Base-by-base conservation (phyloP, 1,139 yeast genomes). In the Pneumocystis sp. region DNA sequence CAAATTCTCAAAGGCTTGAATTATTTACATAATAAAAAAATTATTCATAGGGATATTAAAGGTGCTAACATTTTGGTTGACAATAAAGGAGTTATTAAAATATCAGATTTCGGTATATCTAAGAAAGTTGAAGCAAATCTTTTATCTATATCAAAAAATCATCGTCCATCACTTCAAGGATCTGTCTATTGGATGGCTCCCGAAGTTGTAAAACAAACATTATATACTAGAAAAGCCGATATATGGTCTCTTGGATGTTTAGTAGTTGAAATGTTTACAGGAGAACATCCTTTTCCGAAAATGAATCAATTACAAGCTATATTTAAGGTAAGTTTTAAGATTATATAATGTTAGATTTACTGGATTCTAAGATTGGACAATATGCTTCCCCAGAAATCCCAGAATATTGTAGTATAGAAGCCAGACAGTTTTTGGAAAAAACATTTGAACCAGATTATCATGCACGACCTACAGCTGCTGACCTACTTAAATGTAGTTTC, bases 181-280 rank as follows among this genome's bases (percentile, higher is more conserved):
- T 88, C 96, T 6, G 96, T 90, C 0, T 91, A 86, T 73, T 91
- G 97, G 97, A 91, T 91, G 97, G 96, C 97, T 0, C 97, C 97
- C 0, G 97, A 91, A 74, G 96, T 91, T 17, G 96, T 90, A 17
- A 88, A 89, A 72, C 96, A 90, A 73, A 85, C 89, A 0, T 88
- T 93, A 0, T 88, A 89, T 67, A 90, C 96, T 4, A 84, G 87
- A 64, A 89, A 88, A 73, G 96, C 96, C 0, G 97, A 91, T 74
- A 89, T 91, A 40, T 91, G 97, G 97, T 88, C 96, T 0, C 87
- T 91, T 4, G 97, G 96, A 0, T 89, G 97, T 74, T 80, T 91
- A 42, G 83, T 90, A 25, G 85, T 91, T 40, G 97, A 91, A 74
- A 91, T 91, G 97, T 87, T 87, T 73, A 89, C 97, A 0, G 97